phyloP scores from a whole-genome alignment of 129 eudicot genomes.

The Pittosporum tobira region DNA sequence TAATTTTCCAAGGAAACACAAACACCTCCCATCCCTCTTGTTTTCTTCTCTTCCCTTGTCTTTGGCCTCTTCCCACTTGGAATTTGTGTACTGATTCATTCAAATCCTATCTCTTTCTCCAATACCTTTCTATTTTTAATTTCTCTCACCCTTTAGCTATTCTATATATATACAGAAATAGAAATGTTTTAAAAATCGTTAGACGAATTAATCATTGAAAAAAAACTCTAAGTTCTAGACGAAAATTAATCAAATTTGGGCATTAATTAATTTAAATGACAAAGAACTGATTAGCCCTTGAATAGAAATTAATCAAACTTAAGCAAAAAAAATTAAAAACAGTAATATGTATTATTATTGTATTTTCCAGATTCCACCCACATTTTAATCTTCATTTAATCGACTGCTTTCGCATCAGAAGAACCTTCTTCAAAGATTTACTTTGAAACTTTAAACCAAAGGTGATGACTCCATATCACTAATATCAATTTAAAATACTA shows the following conservation, averaged over 20 bases:
- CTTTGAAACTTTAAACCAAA: neutral
- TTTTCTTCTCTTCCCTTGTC: slow-evolving; percentile 17
- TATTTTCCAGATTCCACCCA: neutral
- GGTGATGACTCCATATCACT: slow-evolving; percentile 11
- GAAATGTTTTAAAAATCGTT: too few relatives aligned
- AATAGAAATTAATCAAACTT: too few relatives aligned
- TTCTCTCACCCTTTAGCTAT: neutral
- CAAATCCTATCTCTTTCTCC: slow-evolving; percentile 14
- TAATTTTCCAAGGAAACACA: slow-evolving; percentile 13
- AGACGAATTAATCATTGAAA: too few relatives aligned
- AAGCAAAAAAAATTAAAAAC: too few relatives aligned
- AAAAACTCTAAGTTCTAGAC: too few relatives aligned
- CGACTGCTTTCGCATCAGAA: neutral
- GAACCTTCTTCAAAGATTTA: slow-evolving; percentile 16
- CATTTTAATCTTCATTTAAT: neutral
- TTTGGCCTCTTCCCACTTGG: slow-evolving; percentile 28
- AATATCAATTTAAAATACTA: neutral
- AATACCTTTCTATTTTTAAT: neutral
- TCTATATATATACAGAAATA: too few relatives aligned
- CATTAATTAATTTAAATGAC: too few relatives aligned
- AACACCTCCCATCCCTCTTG: slow-evolving; percentile 10
- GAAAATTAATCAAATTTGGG: too few relatives aligned
- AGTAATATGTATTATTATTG: too few relatives aligned
- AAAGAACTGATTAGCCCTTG: too few relatives aligned
- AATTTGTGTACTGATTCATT: too few relatives aligned